Evolutionary conservation across 495 filamentous ascomycete species (phyloP).

Genomic region (Astrothelium subdiscretum): DNA sequence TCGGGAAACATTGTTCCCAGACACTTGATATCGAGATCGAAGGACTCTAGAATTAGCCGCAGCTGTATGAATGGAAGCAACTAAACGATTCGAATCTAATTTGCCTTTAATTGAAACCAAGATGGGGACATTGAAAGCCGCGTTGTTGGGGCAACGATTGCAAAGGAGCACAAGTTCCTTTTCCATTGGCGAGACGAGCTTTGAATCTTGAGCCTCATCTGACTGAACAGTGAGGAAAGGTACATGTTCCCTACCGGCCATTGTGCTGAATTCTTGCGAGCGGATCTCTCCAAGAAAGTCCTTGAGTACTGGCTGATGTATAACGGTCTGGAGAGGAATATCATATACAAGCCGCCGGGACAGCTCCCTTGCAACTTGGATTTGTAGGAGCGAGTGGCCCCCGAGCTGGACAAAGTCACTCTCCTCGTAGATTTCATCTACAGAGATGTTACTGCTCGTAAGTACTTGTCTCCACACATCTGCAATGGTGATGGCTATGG

Average conservation of each 20-base stretch:
- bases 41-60: background rate
- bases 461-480: background rate
- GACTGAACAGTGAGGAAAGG: background rate
- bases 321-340: background rate
- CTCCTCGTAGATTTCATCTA: background rate
- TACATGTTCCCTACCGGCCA: too few species aligned
- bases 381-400: constrained; percentile 8
- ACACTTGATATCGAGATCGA: background rate
- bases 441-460: background rate
- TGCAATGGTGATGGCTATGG: background rate
- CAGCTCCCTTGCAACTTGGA: constrained; percentile 1
- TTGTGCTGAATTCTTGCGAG: too few species aligned
- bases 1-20: background rate
- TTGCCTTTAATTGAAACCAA: background rate
- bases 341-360: background rate
- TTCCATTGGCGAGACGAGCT: background rate
- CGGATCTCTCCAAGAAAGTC: too few species aligned
- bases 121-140: background rate
- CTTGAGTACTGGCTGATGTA: background rate
- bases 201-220: background rate
- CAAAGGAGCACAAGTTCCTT: background rate
- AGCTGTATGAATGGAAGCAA: background rate
- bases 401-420: constrained; percentile 8
- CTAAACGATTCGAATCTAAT: background rate
- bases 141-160: background rate